Base-by-base conservation (phyloP, 2,329 filamentous ascomycete species). In the Penicillium verrucosum region DNA sequence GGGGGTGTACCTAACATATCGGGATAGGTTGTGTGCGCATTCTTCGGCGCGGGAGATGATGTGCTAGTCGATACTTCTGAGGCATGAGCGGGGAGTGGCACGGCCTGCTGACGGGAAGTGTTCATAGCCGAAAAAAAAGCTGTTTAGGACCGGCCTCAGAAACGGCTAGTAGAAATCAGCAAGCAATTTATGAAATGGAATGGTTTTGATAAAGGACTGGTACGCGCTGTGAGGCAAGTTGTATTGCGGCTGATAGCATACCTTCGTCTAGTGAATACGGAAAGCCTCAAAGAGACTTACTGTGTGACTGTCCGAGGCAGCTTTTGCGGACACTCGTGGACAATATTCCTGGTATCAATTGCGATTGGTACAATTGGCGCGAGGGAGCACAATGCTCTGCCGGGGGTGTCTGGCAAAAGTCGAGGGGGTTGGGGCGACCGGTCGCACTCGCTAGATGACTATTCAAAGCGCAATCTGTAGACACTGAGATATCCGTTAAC, bases 211-310 rank as follows among this genome's bases (percentile, higher is more conserved):
- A 5, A 2, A 46, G 12, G 10, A 30, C 75, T 60, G 77, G 75
- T 64, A 78, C 75, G 70, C 82, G 81, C 72, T 83, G 82, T 66
- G 82, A 78, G 70, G 80, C 76, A 62, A 82, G 77, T 74, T 88
- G 85, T 71, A 88, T 76, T 66, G 82, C 82, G 78, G 85, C 82
- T 73, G 82, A 85, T 75, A 82, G 84, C 84, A 84, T 85, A 72
- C 73, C 74, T 78, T 81, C 29, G 51, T 54, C 77, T 62, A 59
- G 43, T 61, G 45, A 53, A 64, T 60, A 59, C 61, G 60, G 65
- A 63, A 61, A 60, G 60, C 46, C 58, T 59, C 36, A 38, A 38
- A 40, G 48, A 58, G 44, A 59, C 60, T 57, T 59, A 59, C 62
- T 65, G 62, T 63, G 60, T 59, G 61, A 60, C 61, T 11, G 30